Base-by-base conservation (phyloP, 257 asterid genomes). In the Nicotiana undulata region DNA sequence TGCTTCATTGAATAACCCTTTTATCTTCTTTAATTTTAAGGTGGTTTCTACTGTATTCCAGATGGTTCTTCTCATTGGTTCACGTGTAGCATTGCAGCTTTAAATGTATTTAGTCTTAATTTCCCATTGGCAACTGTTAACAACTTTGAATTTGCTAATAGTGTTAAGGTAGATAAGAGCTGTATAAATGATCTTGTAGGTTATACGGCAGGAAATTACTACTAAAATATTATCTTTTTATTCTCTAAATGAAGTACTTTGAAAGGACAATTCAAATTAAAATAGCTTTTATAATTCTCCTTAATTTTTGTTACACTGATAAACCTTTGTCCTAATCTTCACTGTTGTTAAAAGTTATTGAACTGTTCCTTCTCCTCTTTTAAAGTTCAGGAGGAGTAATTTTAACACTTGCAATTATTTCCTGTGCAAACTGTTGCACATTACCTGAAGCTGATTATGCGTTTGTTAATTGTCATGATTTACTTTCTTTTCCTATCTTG, bases 401-500 rank as follows among this genome's bases (percentile, higher is more conserved):
- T 70, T 24, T 49, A 74, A n/a, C 79, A 24, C 44, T 24, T 24
- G 61, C 24, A 24, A 15, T 46, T 74, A 49, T 74, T 74, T 49
- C 44, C 40, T 49, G 61, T 49, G 32, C 15, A 49, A 74, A 26
- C 24, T 49, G 44, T 26, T 82, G 76, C 29, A 8, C 68, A 34
- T 55, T 61, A 58, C 70, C 79, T 82, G 81, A 80, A 58, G 82
- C 85, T 80, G 79, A 79, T 85, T 79, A 28, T 79, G 61, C 34
- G 75, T 55, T 17, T 40, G 44, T 20, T 49, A 24, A 15, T 15
- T 52, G 22, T 46, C 67, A 29, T 60, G 59, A 63, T 56, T 20
- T 79, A 66, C 24, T 75, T 46, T 34, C 15, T 75, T 82, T 86
- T 70, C 63, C 80, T 88, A 40, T 67, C 56, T 80, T 86, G 86